These are phyloP conservation scores for Russula abietina DNA, from an alignment of 768 basidiomycete species.

Conservation along the genomic window DNA sequence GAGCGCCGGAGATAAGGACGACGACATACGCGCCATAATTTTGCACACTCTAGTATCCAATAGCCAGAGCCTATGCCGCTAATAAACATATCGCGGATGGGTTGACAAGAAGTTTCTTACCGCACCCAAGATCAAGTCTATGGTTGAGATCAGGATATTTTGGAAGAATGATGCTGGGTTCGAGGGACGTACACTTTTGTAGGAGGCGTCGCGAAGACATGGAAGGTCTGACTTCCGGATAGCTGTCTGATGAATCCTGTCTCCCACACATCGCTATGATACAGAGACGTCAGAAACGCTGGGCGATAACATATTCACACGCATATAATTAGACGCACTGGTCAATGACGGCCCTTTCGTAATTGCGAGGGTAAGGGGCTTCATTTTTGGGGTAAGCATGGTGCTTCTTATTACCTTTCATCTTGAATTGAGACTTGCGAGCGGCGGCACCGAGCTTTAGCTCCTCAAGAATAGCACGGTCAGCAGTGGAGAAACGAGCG, in stretches of 20 bases:
- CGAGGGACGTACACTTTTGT: slow-evolving; percentile 48
- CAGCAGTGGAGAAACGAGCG: slow-evolving; percentile 50
- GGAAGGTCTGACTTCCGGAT: slow-evolving; percentile 56
- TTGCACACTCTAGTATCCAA: slow-evolving; percentile 64
- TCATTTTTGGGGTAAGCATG: slow-evolving; percentile 46
- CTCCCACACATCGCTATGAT: slow-evolving; percentile 62
- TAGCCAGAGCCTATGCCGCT: slow-evolving; percentile 52
- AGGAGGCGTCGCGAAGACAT: slow-evolving; percentile 55
- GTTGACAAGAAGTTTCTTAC: slow-evolving; percentile 33
- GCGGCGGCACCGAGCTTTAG: slow-evolving; percentile 47
- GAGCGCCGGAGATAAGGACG: neutral
- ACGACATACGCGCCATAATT: slow-evolving; percentile 50
- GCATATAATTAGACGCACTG: slow-evolving; percentile 43
- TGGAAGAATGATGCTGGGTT: neutral
- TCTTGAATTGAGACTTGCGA: slow-evolving; percentile 49
- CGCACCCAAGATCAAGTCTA: slow-evolving; percentile 70
- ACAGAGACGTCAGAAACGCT: slow-evolving; percentile 9
- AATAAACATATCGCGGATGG: slow-evolving; percentile 18
- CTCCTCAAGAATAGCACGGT: slow-evolving; percentile 55
- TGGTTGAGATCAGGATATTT: slow-evolving; percentile 10
- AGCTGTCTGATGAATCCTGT: slow-evolving; percentile 48
- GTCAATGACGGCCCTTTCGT: slow-evolving; percentile 57
- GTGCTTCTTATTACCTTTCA: slow-evolving; percentile 48
- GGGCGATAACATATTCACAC: neutral
- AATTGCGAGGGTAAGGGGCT: slow-evolving; percentile 66